A percentile compares a stretch with the other conserved stretches of the same genome.
These are phyloP conservation scores for Psidium friedrichsthalianum DNA, from an alignment of 345 rosid species.

Conservation along the genomic window DNA sequence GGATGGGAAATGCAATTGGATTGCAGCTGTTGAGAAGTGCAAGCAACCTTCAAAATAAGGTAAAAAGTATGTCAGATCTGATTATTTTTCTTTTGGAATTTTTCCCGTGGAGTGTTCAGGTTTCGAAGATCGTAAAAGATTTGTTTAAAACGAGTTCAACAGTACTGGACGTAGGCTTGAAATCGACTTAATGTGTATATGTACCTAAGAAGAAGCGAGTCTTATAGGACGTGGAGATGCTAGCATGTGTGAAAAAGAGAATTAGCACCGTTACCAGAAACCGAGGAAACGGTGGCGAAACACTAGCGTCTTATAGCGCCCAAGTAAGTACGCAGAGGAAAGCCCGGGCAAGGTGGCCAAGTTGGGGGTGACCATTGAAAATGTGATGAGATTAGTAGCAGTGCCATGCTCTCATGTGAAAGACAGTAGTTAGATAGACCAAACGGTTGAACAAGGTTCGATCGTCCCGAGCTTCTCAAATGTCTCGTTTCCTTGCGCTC, in stretches of 20 bases:
- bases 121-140: background rate
- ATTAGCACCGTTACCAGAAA: slow-evolving; percentile 25
- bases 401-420: too few species aligned
- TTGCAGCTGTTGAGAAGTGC: slow-evolving; percentile 24
- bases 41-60: slow-evolving; percentile 22
- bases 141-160: background rate
- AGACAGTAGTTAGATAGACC: too few species aligned
- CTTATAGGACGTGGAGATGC: background rate
- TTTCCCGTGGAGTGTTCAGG: background rate
- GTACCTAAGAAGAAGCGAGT: background rate
- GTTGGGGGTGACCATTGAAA: slow-evolving; percentile 53
- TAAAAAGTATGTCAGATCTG: background rate
- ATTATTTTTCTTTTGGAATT: background rate
- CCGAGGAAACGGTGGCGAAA: slow-evolving; percentile 47
- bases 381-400: slow-evolving; percentile 7
- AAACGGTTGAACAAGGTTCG: too few species aligned
- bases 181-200: background rate
- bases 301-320: slow-evolving; percentile 52
- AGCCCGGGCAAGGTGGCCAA: slow-evolving; percentile 57
- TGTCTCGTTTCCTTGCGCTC: too few species aligned
- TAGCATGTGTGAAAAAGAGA: background rate
- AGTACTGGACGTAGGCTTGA: background rate
- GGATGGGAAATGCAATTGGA: slow-evolving; percentile 19
- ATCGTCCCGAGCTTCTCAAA: too few species aligned
- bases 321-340: slow-evolving; percentile 55